phyloP scores from a whole-genome alignment of 768 basidiomycete species.

The Lactifluus echinatus region DNA sequence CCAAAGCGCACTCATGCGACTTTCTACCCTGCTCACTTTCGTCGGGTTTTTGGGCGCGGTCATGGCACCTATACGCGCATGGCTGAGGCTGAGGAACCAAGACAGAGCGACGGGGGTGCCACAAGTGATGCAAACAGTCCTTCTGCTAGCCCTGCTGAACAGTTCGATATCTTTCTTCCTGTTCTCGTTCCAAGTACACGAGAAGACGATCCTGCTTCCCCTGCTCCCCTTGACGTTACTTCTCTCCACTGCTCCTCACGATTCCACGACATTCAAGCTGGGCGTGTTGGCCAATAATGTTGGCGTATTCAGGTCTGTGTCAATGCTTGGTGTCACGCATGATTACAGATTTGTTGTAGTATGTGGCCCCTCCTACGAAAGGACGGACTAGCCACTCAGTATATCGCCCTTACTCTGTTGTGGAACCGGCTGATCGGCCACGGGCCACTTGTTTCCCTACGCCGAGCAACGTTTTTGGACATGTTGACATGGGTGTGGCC shows the following conservation, averaged over 20 bases:
- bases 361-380: slow-evolving; percentile 87
- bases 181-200: slow-evolving; percentile 95
- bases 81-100: slow-evolving; percentile 27
- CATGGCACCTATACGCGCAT: slow-evolving; percentile 34
- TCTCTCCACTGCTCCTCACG: slow-evolving; percentile 41
- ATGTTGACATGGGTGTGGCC: slow-evolving; percentile 41
- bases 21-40: slow-evolving; percentile 59
- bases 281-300: slow-evolving; percentile 74
- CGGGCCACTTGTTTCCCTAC: slow-evolving; percentile 45
- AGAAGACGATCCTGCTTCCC: slow-evolving; percentile 85
- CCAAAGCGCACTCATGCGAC: slow-evolving; percentile 43
- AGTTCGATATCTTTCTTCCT: slow-evolving; percentile 90
- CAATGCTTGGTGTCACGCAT: not conserved
- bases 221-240: slow-evolving; percentile 78
- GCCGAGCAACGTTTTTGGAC: slow-evolving; percentile 41
- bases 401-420: slow-evolving; percentile 52
- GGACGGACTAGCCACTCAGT: slow-evolving; percentile 72
- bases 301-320: slow-evolving; percentile 73
- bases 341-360: slow-evolving; percentile 33
- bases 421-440: slow-evolving; percentile 85
- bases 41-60: slow-evolving; percentile 63
- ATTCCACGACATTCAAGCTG: slow-evolving; percentile 57
- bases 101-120: slow-evolving; percentile 22
- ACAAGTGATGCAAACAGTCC: slow-evolving; percentile 52
- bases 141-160: slow-evolving; percentile 73